phyloP scores from a whole-genome alignment of 140 eudicot species.

The Anethum foeniculum region DNA sequence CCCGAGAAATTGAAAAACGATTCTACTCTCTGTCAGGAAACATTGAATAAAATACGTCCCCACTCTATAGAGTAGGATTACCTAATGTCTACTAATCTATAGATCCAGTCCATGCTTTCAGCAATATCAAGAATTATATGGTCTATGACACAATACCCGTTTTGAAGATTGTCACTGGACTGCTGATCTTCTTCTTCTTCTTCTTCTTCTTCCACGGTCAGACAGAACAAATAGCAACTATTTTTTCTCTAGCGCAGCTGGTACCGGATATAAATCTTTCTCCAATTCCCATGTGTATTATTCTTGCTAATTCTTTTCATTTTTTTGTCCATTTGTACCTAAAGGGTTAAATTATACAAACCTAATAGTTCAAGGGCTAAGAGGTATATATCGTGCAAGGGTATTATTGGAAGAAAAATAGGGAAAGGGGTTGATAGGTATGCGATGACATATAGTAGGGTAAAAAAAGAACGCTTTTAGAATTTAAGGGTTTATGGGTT shows the following conservation, averaged over 20 bases:
- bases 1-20: no score
- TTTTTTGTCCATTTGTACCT: not conserved
- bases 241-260: slow-evolving; percentile 65
- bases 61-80: not conserved
- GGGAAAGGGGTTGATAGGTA: no score
- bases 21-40: no score
- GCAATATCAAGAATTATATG: slow-evolving; percentile 60
- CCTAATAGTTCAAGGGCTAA: no score
- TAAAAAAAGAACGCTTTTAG: no score
- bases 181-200: slow-evolving; percentile 23
- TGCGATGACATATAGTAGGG: no score
- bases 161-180: slow-evolving; percentile 25
- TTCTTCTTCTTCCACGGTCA: slow-evolving; percentile 54
- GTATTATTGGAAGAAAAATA: no score
- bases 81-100: not conserved
- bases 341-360: no score
- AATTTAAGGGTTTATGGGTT: no score
- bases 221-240: slow-evolving; percentile 52
- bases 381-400: no score
- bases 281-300: slow-evolving; percentile 24
- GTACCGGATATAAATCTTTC: slow-evolving; percentile 61
- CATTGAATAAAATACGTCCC: not conserved
- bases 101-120: slow-evolving; percentile 34
- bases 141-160: slow-evolving; percentile 41
- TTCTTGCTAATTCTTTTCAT: not conserved